Percentiles rank a stretch among this genome's conserved stretches.
phyloP scores from a whole-genome alignment of 257 asterid genomes.

The Paraleonurus japonicus region DNA sequence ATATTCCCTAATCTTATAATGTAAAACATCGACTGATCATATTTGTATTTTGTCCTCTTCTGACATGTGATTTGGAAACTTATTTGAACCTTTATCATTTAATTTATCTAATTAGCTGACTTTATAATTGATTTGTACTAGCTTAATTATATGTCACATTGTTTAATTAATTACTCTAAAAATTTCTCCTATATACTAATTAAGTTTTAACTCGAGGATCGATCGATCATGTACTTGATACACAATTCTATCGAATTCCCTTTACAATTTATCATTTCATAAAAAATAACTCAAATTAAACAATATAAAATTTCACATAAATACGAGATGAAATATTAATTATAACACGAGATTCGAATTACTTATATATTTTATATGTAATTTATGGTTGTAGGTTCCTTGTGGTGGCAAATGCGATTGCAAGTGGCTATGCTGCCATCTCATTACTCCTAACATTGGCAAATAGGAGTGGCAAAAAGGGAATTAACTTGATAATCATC shows the following conservation, averaged over 20 bases:
- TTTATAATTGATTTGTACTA: neutral
- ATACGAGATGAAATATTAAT: too few species aligned
- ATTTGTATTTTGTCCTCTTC: neutral
- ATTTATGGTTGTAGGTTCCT: conserved; percentile 43
- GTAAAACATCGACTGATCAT: neutral
- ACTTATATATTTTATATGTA: neutral
- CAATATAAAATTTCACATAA: too few species aligned
- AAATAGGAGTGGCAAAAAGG: conserved; percentile 32
- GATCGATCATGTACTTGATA: neutral
- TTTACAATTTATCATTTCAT: too few species aligned
- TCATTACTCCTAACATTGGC: conserved; percentile 42
- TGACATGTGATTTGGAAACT: neutral
- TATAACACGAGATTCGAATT: too few species aligned
- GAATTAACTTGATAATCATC: conserved; percentile 24
- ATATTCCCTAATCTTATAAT: too few species aligned
- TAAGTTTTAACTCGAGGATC: neutral
- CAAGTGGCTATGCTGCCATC: conserved; percentile 52
- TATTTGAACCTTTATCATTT: neutral
- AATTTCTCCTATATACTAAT: neutral
- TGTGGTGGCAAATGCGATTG: conserved; percentile 58
- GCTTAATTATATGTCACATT: neutral
- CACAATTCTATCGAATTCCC: neutral
- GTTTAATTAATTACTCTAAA: neutral
- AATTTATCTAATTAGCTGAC: neutral
- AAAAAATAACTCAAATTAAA: neutral